Conservation (phyloP, 768 basidiomycete genomes). For the Hebeloma cylindrosporum region DNA sequence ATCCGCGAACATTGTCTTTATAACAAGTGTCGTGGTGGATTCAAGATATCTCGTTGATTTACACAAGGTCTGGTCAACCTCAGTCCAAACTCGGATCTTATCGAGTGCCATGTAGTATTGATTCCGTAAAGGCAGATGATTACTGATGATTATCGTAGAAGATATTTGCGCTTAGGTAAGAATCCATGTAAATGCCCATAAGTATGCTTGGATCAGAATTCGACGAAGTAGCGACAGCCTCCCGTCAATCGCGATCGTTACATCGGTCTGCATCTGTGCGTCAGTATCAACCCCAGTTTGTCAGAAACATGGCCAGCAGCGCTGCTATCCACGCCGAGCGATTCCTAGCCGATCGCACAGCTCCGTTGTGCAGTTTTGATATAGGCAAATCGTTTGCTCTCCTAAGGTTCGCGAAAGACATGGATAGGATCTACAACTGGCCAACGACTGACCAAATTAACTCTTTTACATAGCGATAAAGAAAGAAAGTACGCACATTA, state of each 20-base stretch:
- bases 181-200: too few species aligned
- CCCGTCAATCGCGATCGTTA: constrained; percentile 14
- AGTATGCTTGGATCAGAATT: too few species aligned
- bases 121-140: too few species aligned
- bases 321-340: constrained; percentile 47
- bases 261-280: constrained; percentile 10
- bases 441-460: constrained; percentile 8
- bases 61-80: too few species aligned
- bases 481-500: constrained; percentile 83
- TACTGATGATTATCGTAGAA: too few species aligned
- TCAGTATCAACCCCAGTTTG: constrained; percentile 8
- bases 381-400: constrained; percentile 68
- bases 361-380: constrained; percentile 75
- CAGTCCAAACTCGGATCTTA: too few species aligned
- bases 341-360: constrained; percentile 71
- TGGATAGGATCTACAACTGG: too few species aligned
- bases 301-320: constrained; percentile 28
- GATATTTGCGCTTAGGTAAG: too few species aligned
- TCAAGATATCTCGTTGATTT: too few species aligned
- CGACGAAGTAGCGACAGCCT: neutral
- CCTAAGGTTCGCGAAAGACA: constrained; percentile 57
- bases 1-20: too few species aligned
- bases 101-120: too few species aligned
- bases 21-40: too few species aligned
- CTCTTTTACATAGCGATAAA: constrained; percentile 45